These are phyloP conservation scores for Fusarium albidum DNA, from an alignment of 2,329 filamentous ascomycete species.

Conservation along the genomic window DNA sequence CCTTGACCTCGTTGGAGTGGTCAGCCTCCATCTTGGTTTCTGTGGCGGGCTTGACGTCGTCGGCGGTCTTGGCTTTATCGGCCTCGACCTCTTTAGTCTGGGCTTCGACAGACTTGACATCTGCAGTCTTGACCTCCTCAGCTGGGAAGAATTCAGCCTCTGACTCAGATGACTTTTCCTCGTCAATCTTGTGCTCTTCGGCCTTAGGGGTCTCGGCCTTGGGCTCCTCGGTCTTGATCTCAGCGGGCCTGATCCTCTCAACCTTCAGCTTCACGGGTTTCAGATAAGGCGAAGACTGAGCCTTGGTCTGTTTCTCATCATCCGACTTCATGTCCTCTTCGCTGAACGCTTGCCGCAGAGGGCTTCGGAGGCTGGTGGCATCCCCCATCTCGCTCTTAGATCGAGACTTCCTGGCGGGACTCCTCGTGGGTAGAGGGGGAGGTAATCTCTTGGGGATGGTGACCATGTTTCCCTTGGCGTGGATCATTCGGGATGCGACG, in stretches of 20 bases:
- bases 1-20: slow-evolving; percentile 2
- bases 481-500: slow-evolving; percentile 70
- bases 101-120: not conserved
- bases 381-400: slow-evolving; percentile 66
- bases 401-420: slow-evolving; percentile 69
- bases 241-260: slow-evolving; percentile 24
- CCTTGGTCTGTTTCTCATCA: slow-evolving; percentile 33
- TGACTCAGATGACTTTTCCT: slow-evolving; percentile 30
- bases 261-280: slow-evolving; percentile 32
- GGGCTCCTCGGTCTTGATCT: slow-evolving; percentile 12
- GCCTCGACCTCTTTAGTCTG: slow-evolving; percentile 1
- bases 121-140: slow-evolving; percentile 23
- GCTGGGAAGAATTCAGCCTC: slow-evolving; percentile 34
- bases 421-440: slow-evolving; percentile 80
- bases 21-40: slow-evolving; percentile 1
- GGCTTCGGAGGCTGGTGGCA: slow-evolving; percentile 59
- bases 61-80: slow-evolving; percentile 11
- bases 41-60: not conserved
- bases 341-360: slow-evolving; percentile 58
- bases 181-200: slow-evolving; percentile 7
- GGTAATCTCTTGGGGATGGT: slow-evolving; percentile 83
- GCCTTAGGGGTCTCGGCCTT: slow-evolving; percentile 5
- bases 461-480: slow-evolving; percentile 80
- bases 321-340: slow-evolving; percentile 41
- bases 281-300: slow-evolving; percentile 31